Percentiles rank a stretch among this genome's conserved stretches.
phyloP scores from a whole-genome alignment of 208 protist genomes.

The Trypanosoma rangeli region DNA sequence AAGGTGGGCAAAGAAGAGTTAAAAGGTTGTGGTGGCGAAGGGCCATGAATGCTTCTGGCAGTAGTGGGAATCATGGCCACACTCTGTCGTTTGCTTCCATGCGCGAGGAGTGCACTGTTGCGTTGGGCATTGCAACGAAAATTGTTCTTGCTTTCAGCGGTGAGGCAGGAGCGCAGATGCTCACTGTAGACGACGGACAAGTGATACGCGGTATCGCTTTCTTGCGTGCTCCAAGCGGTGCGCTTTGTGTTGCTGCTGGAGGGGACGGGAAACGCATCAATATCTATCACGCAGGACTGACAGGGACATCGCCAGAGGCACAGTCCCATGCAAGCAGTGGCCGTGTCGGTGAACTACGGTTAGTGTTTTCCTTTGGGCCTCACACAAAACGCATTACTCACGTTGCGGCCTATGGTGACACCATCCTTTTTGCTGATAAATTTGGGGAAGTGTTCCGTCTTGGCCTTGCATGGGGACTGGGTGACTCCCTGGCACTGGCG shows the following conservation, averaged over 20 bases:
- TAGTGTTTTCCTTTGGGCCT: slow-evolving; percentile 67
- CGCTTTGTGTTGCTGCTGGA: slow-evolving; percentile 65
- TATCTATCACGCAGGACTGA: slow-evolving; percentile 60
- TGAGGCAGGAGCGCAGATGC: slow-evolving; percentile 25
- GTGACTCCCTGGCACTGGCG: slow-evolving; percentile 39
- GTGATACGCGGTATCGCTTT: slow-evolving; percentile 66
- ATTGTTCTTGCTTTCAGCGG: slow-evolving; percentile 49
- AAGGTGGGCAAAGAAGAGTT: not conserved
- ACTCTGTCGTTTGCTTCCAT: slow-evolving; percentile 21
- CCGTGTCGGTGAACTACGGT: slow-evolving; percentile 17
- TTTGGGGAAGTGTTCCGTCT: slow-evolving; percentile 88
- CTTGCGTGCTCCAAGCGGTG: slow-evolving; percentile 50
- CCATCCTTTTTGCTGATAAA: slow-evolving; percentile 87
- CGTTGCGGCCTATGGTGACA: slow-evolving; percentile 49
- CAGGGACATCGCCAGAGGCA: slow-evolving; percentile 23
- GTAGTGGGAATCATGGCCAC: not conserved
- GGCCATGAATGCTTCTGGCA: not conserved
- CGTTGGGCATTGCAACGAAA: slow-evolving; percentile 52
- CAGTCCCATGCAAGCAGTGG: not conserved
- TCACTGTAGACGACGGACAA: slow-evolving; percentile 73
- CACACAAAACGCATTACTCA: slow-evolving; percentile 85
- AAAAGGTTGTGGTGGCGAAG: not conserved
- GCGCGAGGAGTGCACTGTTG: slow-evolving; percentile 36
- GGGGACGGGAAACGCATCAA: slow-evolving; percentile 82
- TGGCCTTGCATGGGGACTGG: slow-evolving; percentile 48